Evolutionary conservation across 495 filamentous ascomycete species (phyloP).

Genomic region (Penicillium parvum): DNA sequence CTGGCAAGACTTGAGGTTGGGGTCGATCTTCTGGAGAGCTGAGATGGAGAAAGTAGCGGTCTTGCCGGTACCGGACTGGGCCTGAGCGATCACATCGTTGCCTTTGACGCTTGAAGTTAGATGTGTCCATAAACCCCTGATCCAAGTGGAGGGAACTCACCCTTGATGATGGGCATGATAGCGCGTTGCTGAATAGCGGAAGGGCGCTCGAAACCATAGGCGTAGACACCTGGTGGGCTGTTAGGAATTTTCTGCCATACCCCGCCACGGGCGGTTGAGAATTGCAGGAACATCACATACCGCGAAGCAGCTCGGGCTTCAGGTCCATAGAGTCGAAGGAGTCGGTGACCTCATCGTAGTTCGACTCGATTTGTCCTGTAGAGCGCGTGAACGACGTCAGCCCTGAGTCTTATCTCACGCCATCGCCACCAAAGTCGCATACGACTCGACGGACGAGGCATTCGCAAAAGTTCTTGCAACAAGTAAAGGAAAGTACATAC

Average conservation of each 20-base stretch:
- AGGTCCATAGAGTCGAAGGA: constrained; percentile 98
- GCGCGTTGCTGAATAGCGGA: constrained; percentile 99
- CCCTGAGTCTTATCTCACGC: constrained; percentile 2
- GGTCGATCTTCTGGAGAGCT: constrained; percentile 95
- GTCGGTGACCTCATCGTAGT: constrained; percentile 99
- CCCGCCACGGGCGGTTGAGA: constrained; percentile 8
- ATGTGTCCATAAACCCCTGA: constrained; percentile 18
- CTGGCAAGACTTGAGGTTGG: constrained; percentile 89
- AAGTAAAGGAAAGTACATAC: constrained; percentile 46
- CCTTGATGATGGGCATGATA: constrained; percentile 99
- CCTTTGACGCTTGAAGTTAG: constrained; percentile 50
- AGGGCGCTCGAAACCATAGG: constrained; percentile 98
- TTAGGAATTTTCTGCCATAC: constrained; percentile 31
- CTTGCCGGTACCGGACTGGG: constrained; percentile 98
- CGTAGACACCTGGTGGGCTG: constrained; percentile 75
- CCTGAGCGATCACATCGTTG: constrained; percentile 98
- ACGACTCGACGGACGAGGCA: not conserved
- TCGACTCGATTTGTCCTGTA: constrained; percentile 96
- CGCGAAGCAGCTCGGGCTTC: constrained; percentile 93
- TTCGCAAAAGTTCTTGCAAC: not conserved
- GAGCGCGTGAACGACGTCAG: constrained; percentile 23
- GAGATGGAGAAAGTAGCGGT: constrained; percentile 99
- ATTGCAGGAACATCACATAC: constrained; percentile 49
- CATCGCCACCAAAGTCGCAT: constrained; percentile 18
- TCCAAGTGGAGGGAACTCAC: constrained; percentile 50